Percentiles rank a stretch among this genome's conserved stretches.
phyloP scores from a whole-genome alignment of 331 rosid genomes.

The Quercus lobata region DNA sequence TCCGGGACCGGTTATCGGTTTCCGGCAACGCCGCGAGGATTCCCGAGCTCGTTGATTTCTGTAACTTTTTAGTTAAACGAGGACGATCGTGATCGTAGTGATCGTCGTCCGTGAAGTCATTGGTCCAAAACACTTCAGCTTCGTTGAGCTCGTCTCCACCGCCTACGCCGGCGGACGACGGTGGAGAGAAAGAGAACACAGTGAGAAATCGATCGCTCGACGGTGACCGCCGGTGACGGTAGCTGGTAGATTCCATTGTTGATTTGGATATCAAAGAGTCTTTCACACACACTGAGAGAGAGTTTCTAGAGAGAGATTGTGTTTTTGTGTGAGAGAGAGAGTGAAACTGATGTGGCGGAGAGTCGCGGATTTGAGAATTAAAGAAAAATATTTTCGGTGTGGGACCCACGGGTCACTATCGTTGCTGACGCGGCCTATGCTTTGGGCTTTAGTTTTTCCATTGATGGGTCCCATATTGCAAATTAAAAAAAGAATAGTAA shows the following conservation, averaged over 20 bases:
- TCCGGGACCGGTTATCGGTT: not conserved
- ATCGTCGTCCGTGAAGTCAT: slow-evolving; percentile 33
- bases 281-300: not conserved
- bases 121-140: slow-evolving; percentile 71
- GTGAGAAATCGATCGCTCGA: slow-evolving; percentile 53
- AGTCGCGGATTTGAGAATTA: slow-evolving; percentile 28
- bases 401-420: slow-evolving; percentile 21
- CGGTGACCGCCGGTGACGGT: slow-evolving; percentile 46
- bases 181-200: slow-evolving; percentile 32
- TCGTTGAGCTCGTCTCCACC: slow-evolving; percentile 56
- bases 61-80: slow-evolving; percentile 3
- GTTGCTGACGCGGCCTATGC: slow-evolving; percentile 2
- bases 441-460: too few species aligned
- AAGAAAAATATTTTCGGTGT: not conserved
- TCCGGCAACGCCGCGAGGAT: slow-evolving; percentile 51
- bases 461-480: too few species aligned
- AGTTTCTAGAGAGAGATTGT: not conserved
- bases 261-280: not conserved
- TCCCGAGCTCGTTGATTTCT: slow-evolving; percentile 39
- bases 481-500: too few species aligned
- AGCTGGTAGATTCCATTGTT: slow-evolving; percentile 47
- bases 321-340: not conserved
- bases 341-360: slow-evolving; percentile 45
- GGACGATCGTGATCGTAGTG: not conserved
- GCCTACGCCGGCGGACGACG: not conserved